A percentile compares a stretch with the other conserved stretches of the same genome.
These are phyloP conservation scores for Tuber calosporum DNA, from an alignment of 495 filamentous ascomycete species.

Conservation along the genomic window DNA sequence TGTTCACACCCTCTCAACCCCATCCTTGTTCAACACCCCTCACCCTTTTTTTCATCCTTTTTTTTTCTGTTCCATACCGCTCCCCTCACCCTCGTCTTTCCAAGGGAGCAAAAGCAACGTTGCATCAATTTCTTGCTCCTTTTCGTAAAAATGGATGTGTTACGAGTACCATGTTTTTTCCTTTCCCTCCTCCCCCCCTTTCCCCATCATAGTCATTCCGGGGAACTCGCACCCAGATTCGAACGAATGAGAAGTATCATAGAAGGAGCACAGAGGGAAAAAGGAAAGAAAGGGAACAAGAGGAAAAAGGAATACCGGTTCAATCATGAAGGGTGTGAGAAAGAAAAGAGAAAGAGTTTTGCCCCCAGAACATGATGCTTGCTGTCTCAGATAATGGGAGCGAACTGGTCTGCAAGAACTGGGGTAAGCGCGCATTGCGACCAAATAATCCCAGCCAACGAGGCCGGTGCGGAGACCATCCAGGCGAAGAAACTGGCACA, in stretches of 20 bases:
- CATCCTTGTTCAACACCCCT: not conserved
- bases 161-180: not conserved
- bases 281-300: not conserved
- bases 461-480: constrained; percentile 11
- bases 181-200: not conserved
- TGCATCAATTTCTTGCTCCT: not conserved
- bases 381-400: constrained; percentile 35
- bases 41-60: not conserved
- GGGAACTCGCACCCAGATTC: not conserved
- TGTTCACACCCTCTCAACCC: not conserved
- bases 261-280: not conserved
- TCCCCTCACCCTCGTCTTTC: not conserved
- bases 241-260: not conserved
- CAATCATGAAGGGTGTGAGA: not conserved
- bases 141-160: not conserved
- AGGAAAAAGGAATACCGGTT: constrained; percentile 17
- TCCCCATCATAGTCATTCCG: not conserved
- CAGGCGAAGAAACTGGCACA: not conserved
- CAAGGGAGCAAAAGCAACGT: not conserved
- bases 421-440: constrained; percentile 35
- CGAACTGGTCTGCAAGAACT: constrained; percentile 12
- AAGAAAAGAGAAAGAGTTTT: constrained; percentile 16
- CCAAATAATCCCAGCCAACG: constrained; percentile 32
- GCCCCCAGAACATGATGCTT: constrained; percentile 25
- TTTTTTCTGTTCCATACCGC: not conserved